Evolutionary conservation across 2,329 filamentous ascomycete species (phyloP).

Genomic region (Aspergillus ochraceoroseus): DNA sequence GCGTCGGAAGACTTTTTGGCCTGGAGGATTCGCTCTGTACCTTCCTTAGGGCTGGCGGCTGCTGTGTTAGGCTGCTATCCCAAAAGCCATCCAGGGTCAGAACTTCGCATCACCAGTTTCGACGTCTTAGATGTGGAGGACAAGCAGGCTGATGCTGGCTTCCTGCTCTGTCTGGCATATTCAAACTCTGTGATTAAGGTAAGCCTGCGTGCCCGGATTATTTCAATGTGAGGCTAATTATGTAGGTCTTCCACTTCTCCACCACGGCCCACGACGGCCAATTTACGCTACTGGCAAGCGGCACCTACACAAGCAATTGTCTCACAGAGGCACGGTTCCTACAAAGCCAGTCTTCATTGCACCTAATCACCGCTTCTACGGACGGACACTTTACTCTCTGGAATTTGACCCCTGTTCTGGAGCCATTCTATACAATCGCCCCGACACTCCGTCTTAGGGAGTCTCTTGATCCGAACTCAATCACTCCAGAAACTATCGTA

Average conservation of each 20-base stretch:
- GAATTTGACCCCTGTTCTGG: slow-evolving; percentile 38
- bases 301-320: slow-evolving; percentile 66
- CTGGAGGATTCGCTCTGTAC: slow-evolving; percentile 62
- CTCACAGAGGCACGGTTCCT: slow-evolving; percentile 59
- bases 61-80: slow-evolving; percentile 50
- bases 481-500: slow-evolving; percentile 20
- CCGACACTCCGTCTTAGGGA: slow-evolving; percentile 20
- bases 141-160: slow-evolving; percentile 30
- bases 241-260: slow-evolving; percentile 46
- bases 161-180: slow-evolving; percentile 66
- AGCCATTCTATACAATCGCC: slow-evolving; percentile 27
- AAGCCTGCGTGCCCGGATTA: slow-evolving; percentile 8
- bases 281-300: slow-evolving; percentile 48
- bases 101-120: slow-evolving; percentile 78
- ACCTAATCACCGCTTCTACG: slow-evolving; percentile 63
- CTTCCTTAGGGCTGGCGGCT: slow-evolving; percentile 51
- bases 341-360: slow-evolving; percentile 42
- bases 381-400: slow-evolving; percentile 71
- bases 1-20: slow-evolving; percentile 86
- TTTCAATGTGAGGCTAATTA: slow-evolving; percentile 15
- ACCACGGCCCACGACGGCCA: slow-evolving; percentile 17
- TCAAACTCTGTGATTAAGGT: slow-evolving; percentile 76
- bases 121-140: slow-evolving; percentile 48
- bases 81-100: slow-evolving; percentile 49
- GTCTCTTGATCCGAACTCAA: slow-evolving; percentile 22